Evolutionary conservation across 2,329 filamentous ascomycete genomes (phyloP), one percentile per base, ranked within the genome.

Genomic region (Phoma sp.): DNA sequence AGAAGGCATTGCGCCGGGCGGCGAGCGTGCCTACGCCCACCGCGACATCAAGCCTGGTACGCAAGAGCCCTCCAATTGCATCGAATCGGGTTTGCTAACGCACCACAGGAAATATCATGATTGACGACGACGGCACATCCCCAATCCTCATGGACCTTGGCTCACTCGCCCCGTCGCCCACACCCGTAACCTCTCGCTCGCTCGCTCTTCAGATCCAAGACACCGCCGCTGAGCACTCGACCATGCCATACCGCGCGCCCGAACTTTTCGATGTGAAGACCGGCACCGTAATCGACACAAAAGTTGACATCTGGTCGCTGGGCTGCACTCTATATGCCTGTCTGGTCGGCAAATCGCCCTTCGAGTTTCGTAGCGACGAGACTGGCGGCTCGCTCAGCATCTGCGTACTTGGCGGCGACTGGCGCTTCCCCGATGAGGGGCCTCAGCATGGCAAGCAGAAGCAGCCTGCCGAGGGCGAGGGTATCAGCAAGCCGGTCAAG

Each of bases 261-360:
- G 95, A 99, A 77, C 87, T 99, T 57, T 99, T 99, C 76, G 95
- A 99, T 74, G 95, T 98, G 52, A 96, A 96, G 78, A 97, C 92
- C 3, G 93, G 91, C 59, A 88, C 89, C 43, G 86, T 91, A 45
- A 89, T 99, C 69, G 95, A 98, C 76, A 96, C 93, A 10, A 97
- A 97, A 73, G 91, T 96, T 36, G 95, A 99, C 75, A 96, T 99
- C 62, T 99, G 95, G 95, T 96, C 91, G 13, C 79, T 99, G 22
- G 95, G 95, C 46, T 98, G 95, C 80, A 98, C 95, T n/a, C 82
- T 99, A 39, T 99, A 96, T 77, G 95, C 95, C 33, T 98, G 95
- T 70, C 83, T 99, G 8, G 91, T 98, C 25, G 95, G 95, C 61
- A 98, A 99, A 77, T 96, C 90, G 11, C 95, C 95, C 2, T 99